phyloP scores from a whole-genome alignment of 108 stramenopile species.

The Bacterosira constricta region DNA sequence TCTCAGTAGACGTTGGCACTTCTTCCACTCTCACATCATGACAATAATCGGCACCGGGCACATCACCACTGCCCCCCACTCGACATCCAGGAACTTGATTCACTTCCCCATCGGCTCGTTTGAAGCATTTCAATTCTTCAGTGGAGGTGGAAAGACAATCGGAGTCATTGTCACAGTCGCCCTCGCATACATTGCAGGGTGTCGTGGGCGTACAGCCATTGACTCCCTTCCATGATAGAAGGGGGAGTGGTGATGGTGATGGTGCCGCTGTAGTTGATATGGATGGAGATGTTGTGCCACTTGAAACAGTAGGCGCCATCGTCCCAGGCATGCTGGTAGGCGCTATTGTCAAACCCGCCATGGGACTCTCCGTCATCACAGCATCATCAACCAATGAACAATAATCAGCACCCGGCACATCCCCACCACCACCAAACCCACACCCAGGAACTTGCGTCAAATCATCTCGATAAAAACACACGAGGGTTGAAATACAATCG shows the following conservation, averaged over 20 bases:
- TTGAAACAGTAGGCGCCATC: conserved; percentile 3
- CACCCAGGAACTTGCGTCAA: conserved; percentile 60
- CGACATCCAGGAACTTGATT: conserved; percentile 37
- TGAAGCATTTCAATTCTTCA: conserved; percentile 37
- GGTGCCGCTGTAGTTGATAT: background rate
- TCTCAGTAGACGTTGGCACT: too few species aligned
- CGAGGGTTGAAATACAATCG: conserved; percentile 59
- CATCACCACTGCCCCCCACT: conserved; percentile 36
- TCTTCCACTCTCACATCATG: conserved; percentile 19
- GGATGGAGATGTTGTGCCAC: background rate
- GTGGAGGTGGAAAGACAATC: conserved; percentile 52
- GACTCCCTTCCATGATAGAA: conserved; percentile 26
- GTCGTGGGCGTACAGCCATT: conserved; percentile 24
- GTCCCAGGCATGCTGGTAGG: too few species aligned
- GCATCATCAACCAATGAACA: too few species aligned
- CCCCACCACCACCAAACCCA: conserved; percentile 42
- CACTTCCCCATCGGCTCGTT: conserved; percentile 28
- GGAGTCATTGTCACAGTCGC: conserved; percentile 61
- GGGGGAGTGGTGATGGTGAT: background rate
- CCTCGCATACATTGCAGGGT: conserved; percentile 60
- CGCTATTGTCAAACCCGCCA: too few species aligned
- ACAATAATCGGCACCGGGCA: conserved; percentile 47
- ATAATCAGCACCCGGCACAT: conserved; percentile 34
- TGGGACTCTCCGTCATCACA: too few species aligned
- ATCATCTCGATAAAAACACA: conserved; percentile 49